Evolutionary conservation across 1,284 basidiomycete species (phyloP), one percentile per base, ranked within the genome.

Genomic region (Trichosporon sp.): DNA sequence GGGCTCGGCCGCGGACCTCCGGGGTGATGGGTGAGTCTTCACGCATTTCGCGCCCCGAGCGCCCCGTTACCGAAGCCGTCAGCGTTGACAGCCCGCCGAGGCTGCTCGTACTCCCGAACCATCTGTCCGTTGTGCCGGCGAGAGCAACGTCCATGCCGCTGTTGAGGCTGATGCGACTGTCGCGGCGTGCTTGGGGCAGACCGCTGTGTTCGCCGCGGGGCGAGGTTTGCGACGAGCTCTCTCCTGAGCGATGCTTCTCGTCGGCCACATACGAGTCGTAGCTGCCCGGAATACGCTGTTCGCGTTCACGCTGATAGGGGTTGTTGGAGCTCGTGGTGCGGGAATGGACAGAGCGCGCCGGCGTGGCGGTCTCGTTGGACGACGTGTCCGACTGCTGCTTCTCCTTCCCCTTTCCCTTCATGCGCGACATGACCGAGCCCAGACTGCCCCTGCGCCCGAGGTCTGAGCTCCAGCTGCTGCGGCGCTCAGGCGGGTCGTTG

Each of bases 151-250:
- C 59, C 31, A 63, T 35, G 59, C 59, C 59, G 16, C 32, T 37
- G 59, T 63, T 63, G 5, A 35, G 59, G 59, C 59, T 63, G 59
- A 63, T 11, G 59, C 31, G 59, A 32, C 59, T 63, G 31, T 63
- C 59, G 59, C 14, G 32, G 4, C 59, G 59, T 31, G 59, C 7
- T 16, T 63, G 59, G 4, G 59, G 59, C 59, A 63, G 59, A 12
- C 14, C 14, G 31, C 26, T 12, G 6, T 32, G n/a, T 14, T 63
- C 32, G 59, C 31, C 21, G 26, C 11, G 31, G 5, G 31, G 31
- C 16, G 59, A 35, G 7, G 59, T n/a, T 7, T 35, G 59, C 59
- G 59, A 32, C 32, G 21, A 59, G 54, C 54, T 26, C 4, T 26
- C 31, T 1, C 11, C 43, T 14, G 43, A 46, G 16, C 16, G 43